Conservation (phyloP, 768 basidiomycete species). For the Xerocomus brunneocitrinus region DNA sequence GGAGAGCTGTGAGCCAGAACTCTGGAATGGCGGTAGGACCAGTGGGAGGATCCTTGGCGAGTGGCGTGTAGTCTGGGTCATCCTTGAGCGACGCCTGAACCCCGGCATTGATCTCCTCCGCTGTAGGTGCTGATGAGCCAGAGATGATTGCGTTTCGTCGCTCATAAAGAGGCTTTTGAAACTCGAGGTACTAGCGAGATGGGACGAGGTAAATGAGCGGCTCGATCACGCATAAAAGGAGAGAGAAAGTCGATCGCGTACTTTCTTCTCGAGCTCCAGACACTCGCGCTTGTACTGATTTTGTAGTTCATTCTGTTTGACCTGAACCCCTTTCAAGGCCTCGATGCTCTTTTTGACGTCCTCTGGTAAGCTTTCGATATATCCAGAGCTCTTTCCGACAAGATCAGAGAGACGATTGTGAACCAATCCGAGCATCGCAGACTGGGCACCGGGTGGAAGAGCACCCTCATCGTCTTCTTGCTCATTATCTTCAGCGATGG, state of each 20-base stretch:
- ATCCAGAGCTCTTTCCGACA: constrained; percentile 89
- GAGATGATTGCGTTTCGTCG: constrained; percentile 82
- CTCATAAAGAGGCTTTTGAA: constrained; percentile 81
- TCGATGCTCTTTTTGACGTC: constrained; percentile 82
- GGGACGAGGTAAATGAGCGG: constrained; percentile 3
- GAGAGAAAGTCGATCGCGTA: constrained; percentile 31
- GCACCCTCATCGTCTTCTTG: constrained; percentile 53
- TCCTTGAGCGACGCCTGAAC: constrained; percentile 69
- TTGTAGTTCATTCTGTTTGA: constrained; percentile 86
- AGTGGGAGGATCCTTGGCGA: constrained; percentile 48
- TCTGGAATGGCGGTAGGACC: constrained; percentile 64
- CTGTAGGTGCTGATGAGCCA: constrained; percentile 66
- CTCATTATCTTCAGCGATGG: constrained; percentile 80
- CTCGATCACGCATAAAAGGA: constrained; percentile 12
- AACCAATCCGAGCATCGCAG: constrained; percentile 79
- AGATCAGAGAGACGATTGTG: constrained; percentile 83
- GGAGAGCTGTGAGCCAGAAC: constrained; percentile 96
- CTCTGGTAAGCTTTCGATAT: constrained; percentile 83
- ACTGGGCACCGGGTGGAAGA: constrained; percentile 44
- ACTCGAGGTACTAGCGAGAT: constrained; percentile 56
- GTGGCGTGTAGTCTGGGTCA: constrained; percentile 61
- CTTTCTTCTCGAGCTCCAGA: constrained; percentile 94
- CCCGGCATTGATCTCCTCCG: constrained; percentile 81
- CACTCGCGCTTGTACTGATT: constrained; percentile 92
- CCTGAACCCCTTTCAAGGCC: constrained; percentile 91